These are phyloP conservation scores for Candida peoriensis DNA, from an alignment of 805 yeast genomes.

Conservation along the genomic window DNA sequence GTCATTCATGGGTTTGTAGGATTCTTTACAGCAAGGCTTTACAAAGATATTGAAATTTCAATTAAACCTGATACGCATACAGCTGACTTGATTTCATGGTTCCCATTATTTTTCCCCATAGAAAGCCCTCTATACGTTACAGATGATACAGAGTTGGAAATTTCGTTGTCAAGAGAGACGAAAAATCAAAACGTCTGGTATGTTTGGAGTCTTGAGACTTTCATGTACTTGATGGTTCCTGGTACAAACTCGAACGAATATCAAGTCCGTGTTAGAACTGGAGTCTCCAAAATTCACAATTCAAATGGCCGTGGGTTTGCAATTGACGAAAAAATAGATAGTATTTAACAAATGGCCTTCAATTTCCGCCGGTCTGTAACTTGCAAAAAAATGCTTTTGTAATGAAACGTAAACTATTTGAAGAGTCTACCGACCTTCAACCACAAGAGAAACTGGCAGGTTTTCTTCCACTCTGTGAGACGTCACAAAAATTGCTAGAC, in stretches of 20 bases:
- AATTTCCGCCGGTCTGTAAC: no score
- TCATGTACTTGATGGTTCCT: conserved; percentile 35
- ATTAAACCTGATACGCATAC: conserved; percentile 43
- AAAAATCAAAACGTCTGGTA: conserved; percentile 51
- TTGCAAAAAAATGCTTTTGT: no score
- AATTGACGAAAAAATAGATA: conserved; percentile 6
- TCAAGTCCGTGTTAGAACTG: conserved; percentile 35
- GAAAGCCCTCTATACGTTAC: conserved; percentile 45
- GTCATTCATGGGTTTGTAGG: conserved; percentile 74
- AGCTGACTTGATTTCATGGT: conserved; percentile 54
- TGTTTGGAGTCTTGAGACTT: conserved; percentile 58
- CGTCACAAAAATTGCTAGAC: no score
- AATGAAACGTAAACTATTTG: no score
- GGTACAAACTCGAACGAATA: conserved; percentile 14
- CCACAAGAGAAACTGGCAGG: no score
- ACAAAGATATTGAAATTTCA: conserved; percentile 49
- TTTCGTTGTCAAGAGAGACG: conserved; percentile 45
- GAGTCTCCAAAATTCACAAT: conserved; percentile 35
- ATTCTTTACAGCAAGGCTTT: conserved; percentile 65
- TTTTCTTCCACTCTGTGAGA: no score
- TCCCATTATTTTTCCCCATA: conserved; percentile 62
- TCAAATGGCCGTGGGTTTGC: conserved; percentile 27
- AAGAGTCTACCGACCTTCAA: no score
- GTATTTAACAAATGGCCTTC: no score
- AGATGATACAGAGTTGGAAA: conserved; percentile 50